phyloP scores from a whole-genome alignment of 805 yeast species.

The Starmerella potacharoeniae region DNA sequence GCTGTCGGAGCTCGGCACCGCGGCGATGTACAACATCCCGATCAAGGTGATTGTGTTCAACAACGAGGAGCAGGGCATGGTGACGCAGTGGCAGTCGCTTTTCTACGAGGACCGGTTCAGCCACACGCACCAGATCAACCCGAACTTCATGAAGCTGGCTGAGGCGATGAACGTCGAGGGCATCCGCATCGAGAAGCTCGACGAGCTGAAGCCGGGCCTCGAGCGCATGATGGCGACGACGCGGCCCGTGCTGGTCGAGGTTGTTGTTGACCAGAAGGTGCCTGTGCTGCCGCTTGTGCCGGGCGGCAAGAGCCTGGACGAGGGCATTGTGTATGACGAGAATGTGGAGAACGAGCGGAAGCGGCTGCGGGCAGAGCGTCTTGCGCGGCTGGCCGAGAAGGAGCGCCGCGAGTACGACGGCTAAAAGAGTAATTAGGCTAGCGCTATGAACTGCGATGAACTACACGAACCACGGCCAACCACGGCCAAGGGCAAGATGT shows the following conservation, averaged over 20 bases:
- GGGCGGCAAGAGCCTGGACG: slow-evolving; percentile 87
- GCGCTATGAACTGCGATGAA: too few species aligned
- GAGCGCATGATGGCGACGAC: slow-evolving; percentile 59
- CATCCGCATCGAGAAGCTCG: slow-evolving; percentile 58
- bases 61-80: slow-evolving; percentile 99
- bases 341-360: slow-evolving; percentile 53
- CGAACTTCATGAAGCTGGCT: slow-evolving; percentile 84
- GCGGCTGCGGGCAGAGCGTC: slow-evolving; percentile 26
- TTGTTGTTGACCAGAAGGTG: slow-evolving; percentile 75
- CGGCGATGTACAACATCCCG: slow-evolving; percentile 87
- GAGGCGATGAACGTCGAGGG: slow-evolving; percentile 91
- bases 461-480: too few species aligned
- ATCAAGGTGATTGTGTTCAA: slow-evolving; percentile 81
- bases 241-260: slow-evolving; percentile 88
- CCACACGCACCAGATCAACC: slow-evolving; percentile 95
- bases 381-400: slow-evolving; percentile 23
- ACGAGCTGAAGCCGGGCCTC: slow-evolving; percentile 47
- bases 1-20: slow-evolving; percentile 80
- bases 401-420: slow-evolving; percentile 23
- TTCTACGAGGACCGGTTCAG: slow-evolving; percentile 95
- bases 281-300: slow-evolving; percentile 99
- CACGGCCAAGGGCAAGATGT: too few species aligned
- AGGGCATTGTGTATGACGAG: slow-evolving; percentile 78
- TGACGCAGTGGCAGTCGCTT: slow-evolving; percentile 97
- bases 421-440: not conserved